Conservation (phyloP, 768 basidiomycete genomes). For the Tricholoma hemisulphureum region DNA sequence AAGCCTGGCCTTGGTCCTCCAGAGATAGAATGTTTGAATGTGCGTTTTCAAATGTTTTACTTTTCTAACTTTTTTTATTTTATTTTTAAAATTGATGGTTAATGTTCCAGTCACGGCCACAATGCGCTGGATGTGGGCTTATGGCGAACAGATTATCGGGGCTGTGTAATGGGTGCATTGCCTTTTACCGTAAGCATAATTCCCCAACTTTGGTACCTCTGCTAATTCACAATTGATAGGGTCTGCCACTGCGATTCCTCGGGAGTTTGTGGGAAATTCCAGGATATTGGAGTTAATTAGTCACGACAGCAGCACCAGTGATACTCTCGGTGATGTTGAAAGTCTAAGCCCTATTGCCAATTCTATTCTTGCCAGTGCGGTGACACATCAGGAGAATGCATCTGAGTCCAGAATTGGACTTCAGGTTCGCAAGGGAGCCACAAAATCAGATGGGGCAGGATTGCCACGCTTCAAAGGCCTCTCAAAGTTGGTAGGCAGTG, state of each 20-base stretch:
- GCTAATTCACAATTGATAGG: neutral
- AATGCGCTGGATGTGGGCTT: neutral
- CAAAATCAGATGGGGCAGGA: neutral
- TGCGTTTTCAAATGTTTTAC: neutral
- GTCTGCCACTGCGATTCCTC: neutral
- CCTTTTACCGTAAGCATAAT: neutral
- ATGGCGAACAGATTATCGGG: neutral
- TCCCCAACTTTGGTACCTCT: neutral
- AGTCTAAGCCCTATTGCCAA: neutral
- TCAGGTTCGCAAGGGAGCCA: neutral
- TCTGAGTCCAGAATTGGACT: neutral
- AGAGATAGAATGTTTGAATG: neutral
- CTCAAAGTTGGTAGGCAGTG: neutral
- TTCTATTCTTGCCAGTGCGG: neutral
- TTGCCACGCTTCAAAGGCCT: neutral
- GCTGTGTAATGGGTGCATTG: neutral
- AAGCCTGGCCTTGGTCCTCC: neutral
- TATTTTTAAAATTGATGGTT: neutral
- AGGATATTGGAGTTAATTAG: neutral
- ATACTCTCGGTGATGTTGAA: neutral
- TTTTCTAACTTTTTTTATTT: neutral
- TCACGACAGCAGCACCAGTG: neutral
- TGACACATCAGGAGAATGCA: neutral
- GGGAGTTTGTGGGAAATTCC: neutral
- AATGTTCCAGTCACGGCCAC: neutral